These are phyloP conservation scores for Zanthoxylum bungeanum DNA, from an alignment of 345 rosid genomes.

Conservation along the genomic window DNA sequence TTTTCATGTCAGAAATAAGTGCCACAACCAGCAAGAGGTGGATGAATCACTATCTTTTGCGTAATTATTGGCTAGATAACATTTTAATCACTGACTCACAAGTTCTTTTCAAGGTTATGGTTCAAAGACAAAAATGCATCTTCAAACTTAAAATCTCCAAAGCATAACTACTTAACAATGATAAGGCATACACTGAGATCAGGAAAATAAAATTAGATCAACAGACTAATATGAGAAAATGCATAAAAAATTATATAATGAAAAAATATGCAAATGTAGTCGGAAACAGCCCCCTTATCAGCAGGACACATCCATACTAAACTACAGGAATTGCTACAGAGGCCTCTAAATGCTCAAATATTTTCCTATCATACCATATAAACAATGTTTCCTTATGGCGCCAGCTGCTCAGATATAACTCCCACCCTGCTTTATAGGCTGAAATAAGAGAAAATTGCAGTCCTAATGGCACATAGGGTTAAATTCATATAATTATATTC, in stretches of 20 bases:
- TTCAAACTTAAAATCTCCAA: background rate
- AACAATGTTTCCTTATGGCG: conserved; percentile 51
- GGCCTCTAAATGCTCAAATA: conserved; percentile 46
- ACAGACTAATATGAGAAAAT: background rate
- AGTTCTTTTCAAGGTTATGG: background rate
- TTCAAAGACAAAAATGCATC: background rate
- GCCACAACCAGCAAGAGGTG: too few species aligned
- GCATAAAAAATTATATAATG: conserved; percentile 9
- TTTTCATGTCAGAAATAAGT: too few species aligned
- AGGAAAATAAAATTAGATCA: background rate
- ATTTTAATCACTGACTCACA: background rate
- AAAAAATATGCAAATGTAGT: conserved; percentile 13
- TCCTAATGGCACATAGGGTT: conserved; percentile 63
- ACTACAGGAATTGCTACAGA: too few species aligned
- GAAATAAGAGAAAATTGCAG: conserved; percentile 62
- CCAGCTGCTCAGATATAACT: conserved; percentile 78
- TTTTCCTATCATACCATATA: conserved; percentile 80
- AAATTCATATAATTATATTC: conserved; percentile 33
- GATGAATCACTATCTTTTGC: background rate
- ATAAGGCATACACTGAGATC: too few species aligned
- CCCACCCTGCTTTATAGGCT: conserved; percentile 76
- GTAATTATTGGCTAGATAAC: background rate
- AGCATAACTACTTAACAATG: too few species aligned
- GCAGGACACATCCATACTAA: conserved; percentile 1
- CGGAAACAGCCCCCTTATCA: conserved; percentile 14